Percentiles rank a stretch among this genome's conserved stretches.
These are phyloP conservation scores for Fraxinus baroniana DNA, from an alignment of 305 asterid species.

Conservation along the genomic window DNA sequence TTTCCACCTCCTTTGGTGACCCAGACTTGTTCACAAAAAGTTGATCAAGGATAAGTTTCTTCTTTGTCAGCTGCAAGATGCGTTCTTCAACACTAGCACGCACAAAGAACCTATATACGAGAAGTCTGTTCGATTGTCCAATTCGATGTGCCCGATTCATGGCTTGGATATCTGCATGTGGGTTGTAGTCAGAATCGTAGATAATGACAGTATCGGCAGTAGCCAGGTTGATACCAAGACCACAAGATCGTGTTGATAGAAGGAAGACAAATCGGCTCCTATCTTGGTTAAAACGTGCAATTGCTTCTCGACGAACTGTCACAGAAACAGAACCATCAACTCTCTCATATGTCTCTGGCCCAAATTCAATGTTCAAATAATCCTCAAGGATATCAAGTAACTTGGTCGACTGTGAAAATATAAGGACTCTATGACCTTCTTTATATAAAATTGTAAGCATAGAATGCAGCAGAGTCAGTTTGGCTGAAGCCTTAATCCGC, in stretches of 20 bases:
- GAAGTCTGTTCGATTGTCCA: conserved; percentile 90
- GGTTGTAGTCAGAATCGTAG: conserved; percentile 96
- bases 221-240: conserved; percentile 98
- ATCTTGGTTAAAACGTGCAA: conserved; percentile 93
- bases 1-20: conserved; percentile 92
- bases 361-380: conserved; percentile 84
- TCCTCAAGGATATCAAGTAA: conserved; percentile 95
- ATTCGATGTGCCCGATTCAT: conserved; percentile 98
- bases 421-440: conserved; percentile 90
- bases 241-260: conserved; percentile 94
- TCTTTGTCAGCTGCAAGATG: conserved; percentile 95
- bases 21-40: conserved; percentile 93
- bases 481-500: conserved; percentile 97
- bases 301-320: conserved; percentile 81
- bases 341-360: conserved; percentile 88
- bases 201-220: conserved; percentile 97
- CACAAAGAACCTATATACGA: conserved; percentile 92
- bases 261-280: conserved; percentile 90
- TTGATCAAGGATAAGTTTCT: conserved; percentile 95
- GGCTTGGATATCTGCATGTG: conserved; percentile 99
- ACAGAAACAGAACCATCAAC: conserved; percentile 97
- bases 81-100: conserved; percentile 99
- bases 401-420: conserved; percentile 97
- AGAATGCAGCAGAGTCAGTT: conserved; percentile 85
- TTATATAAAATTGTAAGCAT: conserved; percentile 81